These are phyloP conservation scores for Phytophthora macrochlamydospora DNA, from an alignment of 352 stramenopile genomes.

Conservation along the genomic window DNA sequence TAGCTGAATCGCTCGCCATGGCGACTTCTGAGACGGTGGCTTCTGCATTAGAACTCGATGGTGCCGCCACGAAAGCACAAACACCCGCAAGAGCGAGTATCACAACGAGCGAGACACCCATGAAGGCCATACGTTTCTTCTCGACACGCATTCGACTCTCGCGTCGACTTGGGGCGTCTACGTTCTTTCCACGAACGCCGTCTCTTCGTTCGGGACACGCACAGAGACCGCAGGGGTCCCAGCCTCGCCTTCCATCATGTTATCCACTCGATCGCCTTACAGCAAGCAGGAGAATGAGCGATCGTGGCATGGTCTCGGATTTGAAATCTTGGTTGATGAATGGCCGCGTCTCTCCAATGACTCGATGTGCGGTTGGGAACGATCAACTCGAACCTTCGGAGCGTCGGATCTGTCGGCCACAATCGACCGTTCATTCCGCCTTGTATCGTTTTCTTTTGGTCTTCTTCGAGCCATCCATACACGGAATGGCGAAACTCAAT, in stretches of 20 bases:
- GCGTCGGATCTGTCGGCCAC: no score
- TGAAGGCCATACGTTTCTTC: constrained; percentile 18
- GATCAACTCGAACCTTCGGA: no score
- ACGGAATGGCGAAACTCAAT: constrained; percentile 75
- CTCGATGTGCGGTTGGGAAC: no score
- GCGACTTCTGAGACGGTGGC: constrained; percentile 14
- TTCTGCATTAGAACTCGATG: constrained; percentile 11
- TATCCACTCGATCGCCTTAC: background rate
- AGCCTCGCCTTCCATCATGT: constrained; percentile 29
- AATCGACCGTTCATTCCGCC: no score
- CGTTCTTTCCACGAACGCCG: constrained; percentile 19
- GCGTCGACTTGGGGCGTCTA: constrained; percentile 21
- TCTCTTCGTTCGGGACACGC: constrained; percentile 24
- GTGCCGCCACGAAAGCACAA: constrained; percentile 15
- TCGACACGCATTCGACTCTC: constrained; percentile 16
- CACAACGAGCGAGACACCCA: constrained; percentile 12
- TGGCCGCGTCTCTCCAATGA: no score
- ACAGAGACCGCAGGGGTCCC: constrained; percentile 5
- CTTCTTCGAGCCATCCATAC: constrained; percentile 1
- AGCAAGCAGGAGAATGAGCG: background rate
- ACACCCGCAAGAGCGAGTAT: constrained; percentile 23
- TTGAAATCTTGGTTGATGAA: no score
- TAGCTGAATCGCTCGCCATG: constrained; percentile 20
- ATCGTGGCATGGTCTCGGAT: constrained; percentile 4
- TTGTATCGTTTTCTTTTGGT: background rate